Evolutionary conservation across 2,329 filamentous ascomycete genomes (phyloP), one percentile per base, ranked within the genome.

Genomic region (Colletotrichum liaoningense): DNA sequence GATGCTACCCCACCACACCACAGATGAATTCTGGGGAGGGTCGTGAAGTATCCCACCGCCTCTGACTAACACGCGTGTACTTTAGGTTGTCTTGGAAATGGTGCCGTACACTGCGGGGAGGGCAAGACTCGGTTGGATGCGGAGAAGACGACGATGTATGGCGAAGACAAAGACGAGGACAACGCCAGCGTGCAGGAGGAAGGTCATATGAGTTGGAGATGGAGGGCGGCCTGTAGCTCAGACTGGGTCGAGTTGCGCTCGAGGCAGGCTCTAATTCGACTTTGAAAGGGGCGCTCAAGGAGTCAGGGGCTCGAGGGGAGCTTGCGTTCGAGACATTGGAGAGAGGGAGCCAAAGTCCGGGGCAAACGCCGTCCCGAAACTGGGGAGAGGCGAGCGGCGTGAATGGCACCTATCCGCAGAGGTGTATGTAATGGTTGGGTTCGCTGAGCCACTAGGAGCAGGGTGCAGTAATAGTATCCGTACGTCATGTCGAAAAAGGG

Each of bases 401-500:
- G 22, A 63, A 42, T 52, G n/a, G 19, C 8, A 49, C 14, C 38
- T 35, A 35, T 35, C 33, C 33, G 33, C 14, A 42, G 38, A 24
- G 24, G 24, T 24, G 24, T 24, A 14, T 42, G 16, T 42, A 16
- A 16, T 42, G 42, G 19, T 22, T 49, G 19, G n/a, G 28, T 42
- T 24, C n/a, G 42, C 46, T 28, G 52, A 58, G 38, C 22, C 35
- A 42, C 52, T 55, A 42, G 52, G 65, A 35, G 22, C 24, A 33
- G 14, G 46, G 42, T 73, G 66, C 66, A 54, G 52, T 11, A 28
- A 64, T 38, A 11, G 16, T 9, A 56, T n/a, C 9, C 14, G 55
- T 62, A 73, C 52, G 70, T 70, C 70, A 73, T 66, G 60, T 52
- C 24, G n/a, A 62, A 70, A 70, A 70, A 68, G 70, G 60, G 70